A percentile compares a stretch with the other conserved stretches of the same genome.
Evolutionary conservation across 495 filamentous ascomycete species (phyloP).

Genomic region (Xylaria flabelliformis): DNA sequence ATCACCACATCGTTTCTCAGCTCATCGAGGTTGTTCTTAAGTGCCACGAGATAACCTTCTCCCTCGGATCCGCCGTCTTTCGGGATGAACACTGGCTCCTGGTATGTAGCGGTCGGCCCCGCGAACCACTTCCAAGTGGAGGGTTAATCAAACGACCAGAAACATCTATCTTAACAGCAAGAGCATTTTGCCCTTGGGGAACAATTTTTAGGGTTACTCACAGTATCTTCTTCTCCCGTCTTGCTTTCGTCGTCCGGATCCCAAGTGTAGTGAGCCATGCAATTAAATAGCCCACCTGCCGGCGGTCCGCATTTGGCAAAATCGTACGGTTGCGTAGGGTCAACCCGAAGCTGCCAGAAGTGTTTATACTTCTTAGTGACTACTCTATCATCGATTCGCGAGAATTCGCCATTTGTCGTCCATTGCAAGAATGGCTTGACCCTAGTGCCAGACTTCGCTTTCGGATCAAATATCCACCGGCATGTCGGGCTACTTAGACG

Average conservation of each 20-base stretch:
- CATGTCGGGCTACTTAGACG: conserved; percentile 56
- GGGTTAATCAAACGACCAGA: conserved; percentile 7
- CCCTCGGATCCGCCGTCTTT: conserved; percentile 53
- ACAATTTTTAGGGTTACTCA: not conserved
- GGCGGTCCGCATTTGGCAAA: conserved; percentile 57
- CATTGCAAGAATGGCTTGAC: conserved; percentile 46
- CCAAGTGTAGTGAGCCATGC: conserved; percentile 54
- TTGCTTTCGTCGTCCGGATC: conserved; percentile 36
- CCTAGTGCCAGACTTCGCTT: conserved; percentile 45
- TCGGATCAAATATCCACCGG: conserved; percentile 62
- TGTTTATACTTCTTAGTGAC: conserved; percentile 58
- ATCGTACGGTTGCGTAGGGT: conserved; percentile 53
- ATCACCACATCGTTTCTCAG: conserved; percentile 59
- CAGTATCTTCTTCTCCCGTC: conserved; percentile 21
- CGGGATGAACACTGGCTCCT: conserved; percentile 66
- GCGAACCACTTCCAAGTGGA: conserved; percentile 51
- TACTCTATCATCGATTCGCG: conserved; percentile 64
- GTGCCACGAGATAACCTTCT: conserved; percentile 61
- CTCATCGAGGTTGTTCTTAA: conserved; percentile 61
- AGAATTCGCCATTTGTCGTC: conserved; percentile 62
- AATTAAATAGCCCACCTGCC: conserved; percentile 57
- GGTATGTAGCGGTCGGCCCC: conserved; percentile 58
- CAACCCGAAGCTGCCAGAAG: conserved; percentile 60
- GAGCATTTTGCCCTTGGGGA: not conserved
- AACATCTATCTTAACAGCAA: not conserved